These are phyloP conservation scores for Amylostereum chailletii DNA, from an alignment of 1,284 basidiomycete species.

Conservation along the genomic window DNA sequence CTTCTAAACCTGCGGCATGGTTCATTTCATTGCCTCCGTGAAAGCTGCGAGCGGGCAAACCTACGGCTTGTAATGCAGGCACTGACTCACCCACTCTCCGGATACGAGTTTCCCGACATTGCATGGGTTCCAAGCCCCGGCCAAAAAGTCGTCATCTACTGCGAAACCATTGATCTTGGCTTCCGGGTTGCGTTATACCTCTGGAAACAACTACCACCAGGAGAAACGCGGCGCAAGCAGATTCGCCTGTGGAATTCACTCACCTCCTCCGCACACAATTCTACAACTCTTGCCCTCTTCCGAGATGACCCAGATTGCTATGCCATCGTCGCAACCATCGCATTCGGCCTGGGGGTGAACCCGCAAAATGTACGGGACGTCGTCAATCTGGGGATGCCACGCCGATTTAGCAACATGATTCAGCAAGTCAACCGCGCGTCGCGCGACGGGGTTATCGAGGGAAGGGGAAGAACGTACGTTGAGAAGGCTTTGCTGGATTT, in stretches of 20 bases:
- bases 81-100: not conserved
- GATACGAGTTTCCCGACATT: not conserved
- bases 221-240: not conserved
- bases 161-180: not conserved
- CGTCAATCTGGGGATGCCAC: conserved; percentile 16
- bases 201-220: not conserved
- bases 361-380: conserved; percentile 12
- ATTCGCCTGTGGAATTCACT: not conserved
- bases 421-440: conserved; percentile 16
- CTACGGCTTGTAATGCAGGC: not conserved
- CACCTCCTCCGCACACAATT: not conserved
- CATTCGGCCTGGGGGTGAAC: conserved; percentile 19
- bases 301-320: conserved; percentile 9
- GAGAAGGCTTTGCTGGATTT: no score
- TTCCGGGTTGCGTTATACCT: not conserved
- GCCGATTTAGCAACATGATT: conserved; percentile 9
- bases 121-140: not conserved
- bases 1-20: not conserved
- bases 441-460: conserved; percentile 5
- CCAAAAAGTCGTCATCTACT: not conserved
- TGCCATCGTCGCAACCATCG: conserved; percentile 17
- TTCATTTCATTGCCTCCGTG: not conserved
- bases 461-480: conserved; percentile 3
- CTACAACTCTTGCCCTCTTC: conserved; percentile 13
- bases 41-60: not conserved